Base-by-base conservation (phyloP, 2,329 filamentous ascomycete genomes). In the Sordariomycetes sp. region DNA sequence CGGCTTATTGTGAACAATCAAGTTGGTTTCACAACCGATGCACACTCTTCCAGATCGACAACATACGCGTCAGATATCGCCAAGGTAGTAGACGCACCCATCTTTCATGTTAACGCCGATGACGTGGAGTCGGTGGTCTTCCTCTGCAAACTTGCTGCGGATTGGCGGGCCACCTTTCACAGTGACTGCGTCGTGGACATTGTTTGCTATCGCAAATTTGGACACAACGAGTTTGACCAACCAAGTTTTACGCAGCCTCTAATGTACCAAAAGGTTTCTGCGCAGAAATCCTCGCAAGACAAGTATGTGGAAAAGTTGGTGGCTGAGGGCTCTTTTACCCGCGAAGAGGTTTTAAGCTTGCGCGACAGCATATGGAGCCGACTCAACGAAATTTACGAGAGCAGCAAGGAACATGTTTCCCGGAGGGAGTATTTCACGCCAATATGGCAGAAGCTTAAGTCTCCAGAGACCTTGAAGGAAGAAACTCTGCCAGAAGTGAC, bases 321-420 rank as follows among this genome's bases (percentile, higher is more conserved):
- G 30, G 72, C 86, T 42, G 88, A 95, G 53, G 86, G 88, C 49
- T 93, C 85, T 34, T 96, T 98, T 66, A 94, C 86, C 46, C 90
- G 94, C 66, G 88, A 92, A 50, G 92, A 98, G 55, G 82, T 98
- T 39, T 88, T 98, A 38, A 92, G 98, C 70, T 92, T 96, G 72
- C 94, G 94, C 73, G 85, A 93, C 59, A 96, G 92, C 92, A 92
- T 96, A 39, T 96, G 90, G 92, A 84, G 85, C 42, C 96, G 96
- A 88, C 72, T 98, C 38, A 90, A 94, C 54, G 90, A 96, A 60
- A 95, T 87, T 66, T 98, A 96, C 61, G 73, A 86, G 50, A 87
- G 90, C 63, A 94, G 88, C 63, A 95, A 93, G 65, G 90, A 96
- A 52, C 98, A 98, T 43, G 69, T 77, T n/a, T n/a, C n/a, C n/a